Evolutionary conservation across 106 monocot species (phyloP).

Genomic region (Dactylorhiza incarnata): DNA sequence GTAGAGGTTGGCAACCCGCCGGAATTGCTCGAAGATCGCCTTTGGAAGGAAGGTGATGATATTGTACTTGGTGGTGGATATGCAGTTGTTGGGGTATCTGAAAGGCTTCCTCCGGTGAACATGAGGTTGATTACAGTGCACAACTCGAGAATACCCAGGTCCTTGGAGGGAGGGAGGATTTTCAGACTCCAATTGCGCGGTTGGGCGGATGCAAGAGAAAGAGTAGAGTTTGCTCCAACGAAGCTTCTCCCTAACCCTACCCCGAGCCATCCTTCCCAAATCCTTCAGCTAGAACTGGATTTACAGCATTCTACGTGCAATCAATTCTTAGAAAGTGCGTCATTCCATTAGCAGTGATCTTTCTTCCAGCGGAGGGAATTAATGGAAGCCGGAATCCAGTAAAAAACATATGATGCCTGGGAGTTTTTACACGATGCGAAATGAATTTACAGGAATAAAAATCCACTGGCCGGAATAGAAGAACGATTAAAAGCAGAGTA

Average conservation of each 20-base stretch:
- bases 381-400: not conserved
- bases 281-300: not conserved
- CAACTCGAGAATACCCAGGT: constrained; percentile 35
- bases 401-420: not conserved
- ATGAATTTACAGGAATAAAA: not conserved
- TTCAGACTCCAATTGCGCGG: constrained; percentile 10
- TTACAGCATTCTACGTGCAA: not conserved
- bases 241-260: constrained; percentile 26
- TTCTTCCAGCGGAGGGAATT: not conserved
- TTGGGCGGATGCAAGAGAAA: constrained; percentile 38
- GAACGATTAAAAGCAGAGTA: not conserved
- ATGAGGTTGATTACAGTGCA: constrained; percentile 30
- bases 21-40: constrained; percentile 47
- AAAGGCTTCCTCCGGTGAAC: constrained; percentile 33
- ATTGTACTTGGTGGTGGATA: constrained; percentile 47
- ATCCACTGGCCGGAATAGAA: too few species aligned
- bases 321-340: not conserved
- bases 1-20: constrained; percentile 41
- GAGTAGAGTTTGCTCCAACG: constrained; percentile 52
- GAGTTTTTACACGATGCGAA: not conserved
- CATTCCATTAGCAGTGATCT: not conserved
- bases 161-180: constrained; percentile 13
- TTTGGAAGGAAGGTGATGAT: constrained; percentile 39
- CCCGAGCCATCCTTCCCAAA: constrained; percentile 2
- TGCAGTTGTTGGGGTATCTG: constrained; percentile 27